phyloP scores from a whole-genome alignment of 2,329 filamentous ascomycete genomes.

The Nigrospora oryzae region DNA sequence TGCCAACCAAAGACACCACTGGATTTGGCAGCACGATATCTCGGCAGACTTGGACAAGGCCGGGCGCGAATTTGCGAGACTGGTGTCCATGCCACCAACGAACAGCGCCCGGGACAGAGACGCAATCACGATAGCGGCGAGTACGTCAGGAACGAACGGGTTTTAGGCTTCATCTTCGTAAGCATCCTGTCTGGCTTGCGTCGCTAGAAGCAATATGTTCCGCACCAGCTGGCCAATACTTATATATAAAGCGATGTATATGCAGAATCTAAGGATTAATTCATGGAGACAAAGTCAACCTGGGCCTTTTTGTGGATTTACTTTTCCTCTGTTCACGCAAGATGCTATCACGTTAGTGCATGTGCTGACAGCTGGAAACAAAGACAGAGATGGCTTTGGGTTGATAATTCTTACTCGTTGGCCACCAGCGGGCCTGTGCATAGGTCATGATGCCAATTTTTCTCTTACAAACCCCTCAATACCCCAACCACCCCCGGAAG shows the following conservation, averaged over 20 bases:
- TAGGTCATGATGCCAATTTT: slow-evolving; percentile 22
- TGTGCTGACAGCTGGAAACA: background rate
- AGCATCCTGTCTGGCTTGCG: background rate
- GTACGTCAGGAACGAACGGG: slow-evolving; percentile 1
- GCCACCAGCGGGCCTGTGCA: slow-evolving; percentile 20
- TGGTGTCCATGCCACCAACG: slow-evolving; percentile 2
- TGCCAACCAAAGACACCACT: slow-evolving; percentile 18
- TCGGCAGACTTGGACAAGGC: slow-evolving; percentile 14
- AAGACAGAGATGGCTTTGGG: background rate
- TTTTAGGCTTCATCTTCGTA: background rate
- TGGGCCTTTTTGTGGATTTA: too few species aligned
- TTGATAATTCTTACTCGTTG: slow-evolving; percentile 9
- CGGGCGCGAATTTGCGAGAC: slow-evolving; percentile 9
- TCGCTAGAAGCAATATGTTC: too few species aligned
- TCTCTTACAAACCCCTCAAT: slow-evolving; percentile 5
- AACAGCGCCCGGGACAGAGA: slow-evolving; percentile 2
- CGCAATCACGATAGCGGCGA: slow-evolving; percentile 2
- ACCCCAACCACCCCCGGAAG: slow-evolving; percentile 17
- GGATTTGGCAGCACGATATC: slow-evolving; percentile 23
- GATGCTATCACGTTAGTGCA: too few species aligned
- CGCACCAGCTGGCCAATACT: background rate
- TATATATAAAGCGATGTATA: background rate
- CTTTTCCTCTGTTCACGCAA: too few species aligned
- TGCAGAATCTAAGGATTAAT: background rate
- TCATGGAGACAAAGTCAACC: background rate